These are phyloP conservation scores for Lachancea sp. DNA, from an alignment of 805 yeast genomes.

Conservation along the genomic window DNA sequence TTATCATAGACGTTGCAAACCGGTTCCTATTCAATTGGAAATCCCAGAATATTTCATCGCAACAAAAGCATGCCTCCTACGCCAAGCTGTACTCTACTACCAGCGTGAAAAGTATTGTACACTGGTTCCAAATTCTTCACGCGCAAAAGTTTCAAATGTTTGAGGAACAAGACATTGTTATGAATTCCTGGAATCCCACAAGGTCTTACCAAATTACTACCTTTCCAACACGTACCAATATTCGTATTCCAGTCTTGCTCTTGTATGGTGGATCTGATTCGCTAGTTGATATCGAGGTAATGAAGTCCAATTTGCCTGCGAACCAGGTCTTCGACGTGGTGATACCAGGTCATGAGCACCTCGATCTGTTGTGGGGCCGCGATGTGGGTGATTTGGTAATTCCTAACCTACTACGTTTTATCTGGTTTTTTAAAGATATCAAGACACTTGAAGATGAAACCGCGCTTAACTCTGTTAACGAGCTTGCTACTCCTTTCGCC, in stretches of 20 bases:
- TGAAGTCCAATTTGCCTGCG: conserved; percentile 61
- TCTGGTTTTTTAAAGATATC: conserved; percentile 27
- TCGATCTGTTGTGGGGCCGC: conserved; percentile 85
- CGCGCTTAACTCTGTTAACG: conserved; percentile 4
- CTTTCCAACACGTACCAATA: conserved; percentile 57
- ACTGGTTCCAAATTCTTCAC: conserved; percentile 88
- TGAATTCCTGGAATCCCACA: conserved; percentile 29
- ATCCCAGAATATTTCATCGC: conserved; percentile 57
- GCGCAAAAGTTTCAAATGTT: conserved; percentile 81
- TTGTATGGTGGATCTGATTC: conserved; percentile 79
- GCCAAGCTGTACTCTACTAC: conserved; percentile 88
- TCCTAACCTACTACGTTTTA: conserved; percentile 36
- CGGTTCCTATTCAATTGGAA: conserved; percentile 73
- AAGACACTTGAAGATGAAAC: conserved; percentile 7
- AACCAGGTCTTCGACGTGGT: conserved; percentile 46
- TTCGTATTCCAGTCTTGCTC: conserved; percentile 64
- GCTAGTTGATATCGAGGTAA: conserved; percentile 75
- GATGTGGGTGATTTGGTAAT: conserved; percentile 48
- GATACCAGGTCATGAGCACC: conserved; percentile 72
- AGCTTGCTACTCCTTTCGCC: conserved; percentile 6
- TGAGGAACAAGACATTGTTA: conserved; percentile 50
- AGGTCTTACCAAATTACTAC: conserved; percentile 33
- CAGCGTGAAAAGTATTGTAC: conserved; percentile 87
- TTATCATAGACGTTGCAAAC: conserved; percentile 65
- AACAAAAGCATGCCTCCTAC: conserved; percentile 75